Conservation (phyloP, 306 rosid species). For the Gleditsia sinensis region DNA sequence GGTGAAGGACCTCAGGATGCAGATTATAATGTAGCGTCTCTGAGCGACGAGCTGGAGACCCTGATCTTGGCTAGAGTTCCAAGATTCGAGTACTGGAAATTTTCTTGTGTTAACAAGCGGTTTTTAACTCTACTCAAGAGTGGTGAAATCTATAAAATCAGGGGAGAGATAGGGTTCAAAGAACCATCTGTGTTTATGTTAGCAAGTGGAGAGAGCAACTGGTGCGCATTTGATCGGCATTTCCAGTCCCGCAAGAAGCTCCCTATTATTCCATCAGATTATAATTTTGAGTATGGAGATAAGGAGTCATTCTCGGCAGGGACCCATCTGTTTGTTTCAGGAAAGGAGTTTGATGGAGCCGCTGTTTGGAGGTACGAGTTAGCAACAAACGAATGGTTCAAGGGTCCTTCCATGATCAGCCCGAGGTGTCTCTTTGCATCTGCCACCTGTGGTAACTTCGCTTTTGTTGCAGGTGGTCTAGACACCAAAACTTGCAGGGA, state of each 20-base stretch:
- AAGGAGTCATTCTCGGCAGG: conserved; percentile 80
- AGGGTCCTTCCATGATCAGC: conserved; percentile 67
- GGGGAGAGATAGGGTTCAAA: conserved; percentile 56
- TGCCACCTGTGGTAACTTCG: conserved; percentile 58
- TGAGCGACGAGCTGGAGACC: conserved; percentile 73
- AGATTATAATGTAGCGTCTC: conserved; percentile 63
- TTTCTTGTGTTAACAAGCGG: conserved; percentile 56
- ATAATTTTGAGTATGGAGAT: conserved; percentile 42
- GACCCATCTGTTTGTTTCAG: conserved; percentile 68
- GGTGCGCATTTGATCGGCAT: conserved; percentile 63
- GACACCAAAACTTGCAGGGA: conserved; percentile 38
- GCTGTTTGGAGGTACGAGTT: conserved; percentile 69
- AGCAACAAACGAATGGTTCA: conserved; percentile 60
- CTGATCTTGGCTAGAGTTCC: conserved; percentile 72
- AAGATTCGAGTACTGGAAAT: conserved; percentile 56
- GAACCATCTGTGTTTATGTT: conserved; percentile 69
- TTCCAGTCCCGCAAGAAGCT: conserved; percentile 54
- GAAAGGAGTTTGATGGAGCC: conserved; percentile 54
- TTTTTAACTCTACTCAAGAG: conserved; percentile 43
- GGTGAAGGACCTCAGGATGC: conserved; percentile 70
- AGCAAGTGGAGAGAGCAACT: conserved; percentile 58
- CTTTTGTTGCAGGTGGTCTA: conserved; percentile 76
- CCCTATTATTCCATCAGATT: conserved; percentile 66
- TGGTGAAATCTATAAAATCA: conserved; percentile 67
- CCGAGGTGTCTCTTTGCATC: conserved; percentile 72